Percentiles rank a stretch among this genome's conserved stretches.
Conservation (phyloP, 495 filamentous ascomycete species). For the Astrocystis sublimbata region DNA sequence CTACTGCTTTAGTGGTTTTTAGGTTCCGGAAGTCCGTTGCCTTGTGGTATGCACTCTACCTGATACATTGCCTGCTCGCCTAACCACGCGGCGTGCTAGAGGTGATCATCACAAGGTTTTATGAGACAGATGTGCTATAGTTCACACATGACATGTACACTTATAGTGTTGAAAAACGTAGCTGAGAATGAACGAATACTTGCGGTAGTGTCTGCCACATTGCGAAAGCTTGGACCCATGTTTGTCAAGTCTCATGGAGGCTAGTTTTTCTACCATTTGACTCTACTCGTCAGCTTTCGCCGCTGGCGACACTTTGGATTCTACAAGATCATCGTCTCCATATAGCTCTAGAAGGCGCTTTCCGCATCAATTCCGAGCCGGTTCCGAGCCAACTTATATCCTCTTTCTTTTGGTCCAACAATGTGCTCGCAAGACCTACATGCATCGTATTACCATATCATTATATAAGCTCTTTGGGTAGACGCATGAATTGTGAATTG, state of each 20-base stretch:
- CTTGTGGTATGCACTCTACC: constrained; percentile 5
- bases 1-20: too few relatives aligned
- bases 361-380: background rate
- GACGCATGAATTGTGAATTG: too few relatives aligned
- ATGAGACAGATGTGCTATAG: background rate
- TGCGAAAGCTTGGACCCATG: constrained; percentile 2
- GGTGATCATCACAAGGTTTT: background rate
- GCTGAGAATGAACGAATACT: background rate
- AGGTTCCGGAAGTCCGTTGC: constrained; percentile 9
- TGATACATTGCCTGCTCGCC: background rate
- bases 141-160: background rate
- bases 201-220: background rate
- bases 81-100: background rate
- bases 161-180: constrained; percentile 1
- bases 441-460: background rate
- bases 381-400: background rate
- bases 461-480: background rate
- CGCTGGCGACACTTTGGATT: background rate
- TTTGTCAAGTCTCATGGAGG: constrained; percentile 3
- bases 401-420: background rate
- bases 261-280: constrained; percentile 1
- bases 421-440: background rate
- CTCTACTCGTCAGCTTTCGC: background rate
- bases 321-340: background rate
- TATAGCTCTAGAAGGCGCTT: constrained; percentile 2